A percentile compares a stretch with the other conserved stretches of the same genome.
Conservation (phyloP, 257 asterid species). For the Ballota nigra region DNA sequence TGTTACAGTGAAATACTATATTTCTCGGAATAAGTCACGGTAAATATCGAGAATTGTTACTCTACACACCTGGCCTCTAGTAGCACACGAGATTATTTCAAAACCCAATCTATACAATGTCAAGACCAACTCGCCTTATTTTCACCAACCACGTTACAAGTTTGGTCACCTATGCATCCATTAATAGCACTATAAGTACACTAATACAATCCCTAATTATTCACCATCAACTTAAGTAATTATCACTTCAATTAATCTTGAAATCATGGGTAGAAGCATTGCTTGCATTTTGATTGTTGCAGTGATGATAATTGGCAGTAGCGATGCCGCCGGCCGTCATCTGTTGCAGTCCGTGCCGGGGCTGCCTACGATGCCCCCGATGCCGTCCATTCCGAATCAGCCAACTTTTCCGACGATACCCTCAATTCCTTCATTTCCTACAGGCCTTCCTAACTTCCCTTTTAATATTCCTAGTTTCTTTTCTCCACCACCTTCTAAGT, state of each 20-base stretch:
- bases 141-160: slow-evolving; percentile 17
- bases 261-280: slow-evolving; percentile 27
- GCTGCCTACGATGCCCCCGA: too few relatives aligned
- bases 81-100: too few relatives aligned
- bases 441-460: slow-evolving; percentile 23
- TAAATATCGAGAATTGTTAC: too few relatives aligned
- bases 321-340: slow-evolving; percentile 23
- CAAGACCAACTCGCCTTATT: slow-evolving; percentile 22
- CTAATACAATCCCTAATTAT: background rate
- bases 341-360: slow-evolving; percentile 29
- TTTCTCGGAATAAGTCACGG: too few relatives aligned
- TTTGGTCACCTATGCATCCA: slow-evolving; percentile 4
- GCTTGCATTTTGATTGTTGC: slow-evolving; percentile 17
- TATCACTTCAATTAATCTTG: background rate
- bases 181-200: background rate
- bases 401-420: slow-evolving; percentile 29
- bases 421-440: slow-evolving; percentile 21
- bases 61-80: too few relatives aligned
- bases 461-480: slow-evolving; percentile 18
- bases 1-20: too few relatives aligned
- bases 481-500: slow-evolving; percentile 32
- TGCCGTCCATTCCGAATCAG: slow-evolving; percentile 19
- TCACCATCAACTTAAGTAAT: background rate
- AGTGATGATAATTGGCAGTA: slow-evolving; percentile 13
- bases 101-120: slow-evolving; percentile 5